phyloP scores from a whole-genome alignment of 2,329 filamentous ascomycete genomes.

The Ascomycota sp. region DNA sequence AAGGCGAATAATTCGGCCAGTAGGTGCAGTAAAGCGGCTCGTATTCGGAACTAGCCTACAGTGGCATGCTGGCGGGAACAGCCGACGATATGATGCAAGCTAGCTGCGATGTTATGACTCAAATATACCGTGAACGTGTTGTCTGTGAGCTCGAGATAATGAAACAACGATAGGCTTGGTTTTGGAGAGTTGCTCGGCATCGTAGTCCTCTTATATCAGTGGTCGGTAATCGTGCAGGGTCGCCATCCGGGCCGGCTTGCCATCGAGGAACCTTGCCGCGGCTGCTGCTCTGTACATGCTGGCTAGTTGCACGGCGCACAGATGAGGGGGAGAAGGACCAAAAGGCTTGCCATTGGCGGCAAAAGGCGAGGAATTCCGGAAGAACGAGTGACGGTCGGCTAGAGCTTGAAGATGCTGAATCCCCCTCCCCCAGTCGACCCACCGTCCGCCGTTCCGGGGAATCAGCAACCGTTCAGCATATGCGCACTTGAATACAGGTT shows the following conservation, averaged over 20 bases:
- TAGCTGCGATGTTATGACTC: too few species aligned
- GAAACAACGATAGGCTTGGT: too few species aligned
- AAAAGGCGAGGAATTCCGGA: background rate
- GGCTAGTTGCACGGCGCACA: too few species aligned
- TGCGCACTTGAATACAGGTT: background rate
- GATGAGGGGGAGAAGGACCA: too few species aligned
- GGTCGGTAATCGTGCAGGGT: too few species aligned
- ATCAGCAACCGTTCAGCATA: background rate
- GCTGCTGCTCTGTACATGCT: too few species aligned
- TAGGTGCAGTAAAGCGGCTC: background rate
- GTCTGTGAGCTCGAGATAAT: background rate
- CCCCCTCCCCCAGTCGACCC: slow-evolving; percentile 1
- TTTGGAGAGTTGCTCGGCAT: too few species aligned
- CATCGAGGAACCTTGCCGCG: too few species aligned
- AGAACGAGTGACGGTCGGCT: background rate
- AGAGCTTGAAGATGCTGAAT: background rate
- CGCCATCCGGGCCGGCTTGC: too few species aligned
- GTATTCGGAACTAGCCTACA: background rate
- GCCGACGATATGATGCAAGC: background rate
- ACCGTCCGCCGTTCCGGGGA: slow-evolving; percentile 1
- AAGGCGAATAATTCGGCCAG: background rate
- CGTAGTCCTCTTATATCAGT: too few species aligned
- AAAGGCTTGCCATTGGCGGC: too few species aligned
- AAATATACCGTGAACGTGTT: too few species aligned
- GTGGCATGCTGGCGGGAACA: background rate